Evolutionary conservation across 352 stramenopile species (phyloP).

Genomic region (Sclerospora graminicola): DNA sequence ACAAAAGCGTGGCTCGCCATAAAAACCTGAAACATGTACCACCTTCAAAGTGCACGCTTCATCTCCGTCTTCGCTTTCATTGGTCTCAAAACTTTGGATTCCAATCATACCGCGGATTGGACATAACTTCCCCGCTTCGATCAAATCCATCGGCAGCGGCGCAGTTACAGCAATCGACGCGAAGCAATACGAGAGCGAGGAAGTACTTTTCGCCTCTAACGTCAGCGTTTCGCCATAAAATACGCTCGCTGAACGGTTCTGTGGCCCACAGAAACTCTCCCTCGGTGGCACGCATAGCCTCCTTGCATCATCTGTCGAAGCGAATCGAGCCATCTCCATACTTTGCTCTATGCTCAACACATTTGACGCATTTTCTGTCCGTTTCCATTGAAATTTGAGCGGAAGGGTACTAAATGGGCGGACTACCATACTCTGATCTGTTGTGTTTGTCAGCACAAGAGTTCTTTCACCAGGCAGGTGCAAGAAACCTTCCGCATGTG

Average conservation of each 20-base stretch:
- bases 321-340: slow-evolving; percentile 18
- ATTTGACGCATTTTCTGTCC: slow-evolving; percentile 1
- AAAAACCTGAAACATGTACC: slow-evolving; percentile 44
- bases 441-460: slow-evolving; percentile 54
- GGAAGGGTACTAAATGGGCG: slow-evolving; percentile 66
- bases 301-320: slow-evolving; percentile 21
- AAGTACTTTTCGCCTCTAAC: slow-evolving; percentile 38
- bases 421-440: slow-evolving; percentile 36
- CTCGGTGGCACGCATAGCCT: slow-evolving; percentile 7
- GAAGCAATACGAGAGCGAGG: slow-evolving; percentile 56
- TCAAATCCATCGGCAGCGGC: slow-evolving; percentile 32
- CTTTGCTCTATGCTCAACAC: slow-evolving; percentile 3
- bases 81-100: slow-evolving; percentile 55
- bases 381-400: slow-evolving; percentile 47
- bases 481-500: slow-evolving; percentile 1
- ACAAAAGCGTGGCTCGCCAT: slow-evolving; percentile 49
- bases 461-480: slow-evolving; percentile 9
- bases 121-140: slow-evolving; percentile 53
- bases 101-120: slow-evolving; percentile 54
- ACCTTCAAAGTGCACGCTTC: slow-evolving; percentile 60
- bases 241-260: slow-evolving; percentile 13
- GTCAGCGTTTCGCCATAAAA: slow-evolving; percentile 42
- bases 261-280: background rate
- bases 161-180: slow-evolving; percentile 48
- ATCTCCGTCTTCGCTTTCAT: slow-evolving; percentile 4